Evolutionary conservation across 1,284 basidiomycete genomes (phyloP), one percentile per base, ranked within the genome.

Genomic region (Heterobasidion occidentale): DNA sequence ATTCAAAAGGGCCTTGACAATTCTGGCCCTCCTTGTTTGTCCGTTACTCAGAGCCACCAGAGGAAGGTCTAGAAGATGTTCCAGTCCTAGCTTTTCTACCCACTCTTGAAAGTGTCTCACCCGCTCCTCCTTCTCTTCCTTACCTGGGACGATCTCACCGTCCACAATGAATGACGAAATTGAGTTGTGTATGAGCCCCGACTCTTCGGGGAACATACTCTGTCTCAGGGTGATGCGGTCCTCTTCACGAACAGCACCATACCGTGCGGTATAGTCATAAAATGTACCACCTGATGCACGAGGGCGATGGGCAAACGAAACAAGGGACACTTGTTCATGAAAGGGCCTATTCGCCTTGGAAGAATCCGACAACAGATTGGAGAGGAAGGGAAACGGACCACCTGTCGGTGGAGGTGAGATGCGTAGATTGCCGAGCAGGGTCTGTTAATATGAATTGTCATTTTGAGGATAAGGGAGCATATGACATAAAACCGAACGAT

Each of bases 221-320:
- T 92, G 74, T 8, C 84, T 73, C 4, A 93, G 74, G 0, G 91
- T 94, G 54, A 82, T 67, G 38, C 79, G 77, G 66, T 95, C 92
- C 65, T 88, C 90, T 44, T 95, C 92, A 17, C 88, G 77, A 44
- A 94, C 78, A 0, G 90, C 86, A 20, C 91, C 92, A 66, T 95
- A 98, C 3, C 93, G 83, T 1, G 92, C 91, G 0, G 92, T 91
- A 66, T 89, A 96, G 70, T 97, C 94, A 59, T 89, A 89, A 70
- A 97, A 98, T n/a, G 80, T 90, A 7, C 87, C 78, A 0, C 83
- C 80, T 0, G 78, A 70, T 0, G 78, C 73, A 47, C 73, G 75
- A 3, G 76, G 73, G 46, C 85, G 78, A 58, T 89, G 83, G 0
- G 85, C 79, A 64, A 94, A 94, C 0, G 88, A 87, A 5, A 94